These are phyloP conservation scores for Neurospora sublineolata DNA, from an alignment of 495 filamentous ascomycete species.

Conservation along the genomic window DNA sequence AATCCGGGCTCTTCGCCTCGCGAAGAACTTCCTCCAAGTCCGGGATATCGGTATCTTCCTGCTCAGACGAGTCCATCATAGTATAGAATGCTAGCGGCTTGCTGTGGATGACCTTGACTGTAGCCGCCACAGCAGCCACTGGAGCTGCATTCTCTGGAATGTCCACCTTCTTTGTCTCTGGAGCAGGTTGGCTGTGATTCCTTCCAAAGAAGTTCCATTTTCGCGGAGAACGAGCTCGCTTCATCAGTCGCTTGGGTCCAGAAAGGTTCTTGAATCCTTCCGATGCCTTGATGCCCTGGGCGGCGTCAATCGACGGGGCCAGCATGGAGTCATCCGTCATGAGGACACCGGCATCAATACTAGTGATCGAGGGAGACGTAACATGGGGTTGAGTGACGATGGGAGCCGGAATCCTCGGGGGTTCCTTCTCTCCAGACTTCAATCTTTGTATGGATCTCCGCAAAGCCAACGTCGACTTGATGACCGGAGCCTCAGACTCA, in stretches of 20 bases:
- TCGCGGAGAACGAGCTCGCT: slow-evolving; percentile 47
- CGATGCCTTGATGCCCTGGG: slow-evolving; percentile 7
- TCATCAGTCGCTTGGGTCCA: slow-evolving; percentile 39
- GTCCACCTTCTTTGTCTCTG: slow-evolving; percentile 24
- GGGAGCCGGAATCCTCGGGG: slow-evolving; percentile 30
- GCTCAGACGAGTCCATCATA: slow-evolving; percentile 62
- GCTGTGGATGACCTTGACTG: slow-evolving; percentile 28
- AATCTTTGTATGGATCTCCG: slow-evolving; percentile 42
- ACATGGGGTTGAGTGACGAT: slow-evolving; percentile 27
- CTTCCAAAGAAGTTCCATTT: slow-evolving; percentile 82
- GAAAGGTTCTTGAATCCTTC: slow-evolving; percentile 3
- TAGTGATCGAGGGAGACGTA: slow-evolving; percentile 34
- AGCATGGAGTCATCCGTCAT: slow-evolving; percentile 40
- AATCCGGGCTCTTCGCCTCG: slow-evolving; percentile 35
- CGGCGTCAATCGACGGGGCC: slow-evolving; percentile 16
- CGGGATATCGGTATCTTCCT: slow-evolving; percentile 44
- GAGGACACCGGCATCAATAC: slow-evolving; percentile 35
- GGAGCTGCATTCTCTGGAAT: slow-evolving; percentile 24
- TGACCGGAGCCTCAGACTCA: slow-evolving; percentile 31
- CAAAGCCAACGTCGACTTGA: slow-evolving; percentile 38
- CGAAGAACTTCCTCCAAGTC: slow-evolving; percentile 58
- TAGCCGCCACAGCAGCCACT: slow-evolving; percentile 13
- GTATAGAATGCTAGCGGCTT: slow-evolving; percentile 67
- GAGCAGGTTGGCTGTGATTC: slow-evolving; percentile 43
- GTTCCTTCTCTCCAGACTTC: slow-evolving; percentile 24